Percentiles rank a stretch among this genome's conserved stretches.
Evolutionary conservation across 257 asterid species (phyloP).

Genomic region (Fraxinus anomala): DNA sequence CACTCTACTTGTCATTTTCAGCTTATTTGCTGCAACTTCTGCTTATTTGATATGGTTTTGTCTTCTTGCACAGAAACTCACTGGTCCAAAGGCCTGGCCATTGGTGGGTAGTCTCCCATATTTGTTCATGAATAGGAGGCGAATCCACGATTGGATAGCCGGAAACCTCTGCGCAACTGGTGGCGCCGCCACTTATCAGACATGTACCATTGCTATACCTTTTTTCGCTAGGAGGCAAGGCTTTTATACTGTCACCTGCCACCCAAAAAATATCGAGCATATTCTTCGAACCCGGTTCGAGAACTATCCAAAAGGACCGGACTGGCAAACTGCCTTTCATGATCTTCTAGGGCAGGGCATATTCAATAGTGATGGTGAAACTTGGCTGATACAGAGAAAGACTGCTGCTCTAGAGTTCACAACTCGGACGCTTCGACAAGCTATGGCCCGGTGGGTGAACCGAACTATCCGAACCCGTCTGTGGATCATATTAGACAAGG

Average conservation of each 20-base stretch:
- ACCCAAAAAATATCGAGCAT: slow-evolving; percentile 80
- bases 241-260: slow-evolving; percentile 74
- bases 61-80: slow-evolving; percentile 57
- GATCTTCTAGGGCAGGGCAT: slow-evolving; percentile 85
- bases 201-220: slow-evolving; percentile 67
- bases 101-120: slow-evolving; percentile 73
- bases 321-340: slow-evolving; percentile 84
- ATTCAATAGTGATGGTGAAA: slow-evolving; percentile 83
- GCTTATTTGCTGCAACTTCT: slow-evolving; percentile 37
- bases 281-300: slow-evolving; percentile 79
- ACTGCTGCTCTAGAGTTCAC: slow-evolving; percentile 91
- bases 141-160: slow-evolving; percentile 81
- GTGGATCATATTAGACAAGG: slow-evolving; percentile 69
- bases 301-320: slow-evolving; percentile 83
- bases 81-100: slow-evolving; percentile 73
- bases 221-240: slow-evolving; percentile 67
- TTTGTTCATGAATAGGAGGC: slow-evolving; percentile 56
- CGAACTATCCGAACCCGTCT: slow-evolving; percentile 74
- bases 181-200: slow-evolving; percentile 68
- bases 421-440: slow-evolving; percentile 84
- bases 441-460: slow-evolving; percentile 93
- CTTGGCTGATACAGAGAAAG: slow-evolving; percentile 82
- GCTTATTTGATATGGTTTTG: slow-evolving; percentile 67
- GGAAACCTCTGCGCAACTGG: slow-evolving; percentile 62
- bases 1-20: slow-evolving; percentile 27